A percentile compares a stretch with the other conserved stretches of the same genome.
Evolutionary conservation across 352 stramenopile species (phyloP).

Genomic region (Blastocystis sp.): DNA sequence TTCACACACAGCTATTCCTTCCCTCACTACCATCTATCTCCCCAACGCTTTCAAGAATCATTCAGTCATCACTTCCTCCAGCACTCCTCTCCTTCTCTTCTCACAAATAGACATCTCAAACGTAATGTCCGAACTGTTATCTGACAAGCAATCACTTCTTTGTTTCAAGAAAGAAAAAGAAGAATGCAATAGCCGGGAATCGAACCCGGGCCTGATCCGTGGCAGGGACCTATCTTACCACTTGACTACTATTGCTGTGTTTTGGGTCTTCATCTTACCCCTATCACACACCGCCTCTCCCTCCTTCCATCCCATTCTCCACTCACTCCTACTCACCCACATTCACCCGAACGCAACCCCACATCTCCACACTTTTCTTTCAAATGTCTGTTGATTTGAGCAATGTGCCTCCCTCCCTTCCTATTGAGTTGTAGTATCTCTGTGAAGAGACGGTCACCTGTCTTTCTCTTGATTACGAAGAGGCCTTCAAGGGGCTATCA

Average conservation of each 20-base stretch:
- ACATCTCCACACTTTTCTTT: too few relatives aligned
- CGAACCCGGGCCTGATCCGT: slow-evolving; percentile 53
- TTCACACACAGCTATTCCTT: too few relatives aligned
- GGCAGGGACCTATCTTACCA: slow-evolving; percentile 47
- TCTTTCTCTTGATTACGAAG: slow-evolving; percentile 44
- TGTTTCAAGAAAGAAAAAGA: background rate
- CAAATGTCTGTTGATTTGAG: slow-evolving; percentile 38
- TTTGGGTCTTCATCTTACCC: background rate
- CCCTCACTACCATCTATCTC: too few relatives aligned
- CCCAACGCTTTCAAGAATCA: too few relatives aligned
- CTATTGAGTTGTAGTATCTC: slow-evolving; percentile 54
- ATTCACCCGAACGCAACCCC: slow-evolving; percentile 16
- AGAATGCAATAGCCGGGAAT: slow-evolving; percentile 62
- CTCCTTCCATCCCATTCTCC: slow-evolving; percentile 29
- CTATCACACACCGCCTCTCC: background rate
- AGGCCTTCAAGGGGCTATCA: slow-evolving; percentile 49
- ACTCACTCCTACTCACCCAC: background rate
- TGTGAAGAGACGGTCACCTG: slow-evolving; percentile 49
- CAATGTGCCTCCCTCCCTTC: background rate
- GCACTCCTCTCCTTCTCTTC: too few relatives aligned
- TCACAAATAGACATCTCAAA: too few relatives aligned
- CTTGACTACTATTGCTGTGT: slow-evolving; percentile 52
- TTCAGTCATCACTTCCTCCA: too few relatives aligned
- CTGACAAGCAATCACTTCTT: too few relatives aligned
- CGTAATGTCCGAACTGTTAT: too few relatives aligned